Percentiles rank a stretch among this genome's conserved stretches.
phyloP scores from a whole-genome alignment of 495 filamentous ascomycete species.

The Choiromyces venosus region DNA sequence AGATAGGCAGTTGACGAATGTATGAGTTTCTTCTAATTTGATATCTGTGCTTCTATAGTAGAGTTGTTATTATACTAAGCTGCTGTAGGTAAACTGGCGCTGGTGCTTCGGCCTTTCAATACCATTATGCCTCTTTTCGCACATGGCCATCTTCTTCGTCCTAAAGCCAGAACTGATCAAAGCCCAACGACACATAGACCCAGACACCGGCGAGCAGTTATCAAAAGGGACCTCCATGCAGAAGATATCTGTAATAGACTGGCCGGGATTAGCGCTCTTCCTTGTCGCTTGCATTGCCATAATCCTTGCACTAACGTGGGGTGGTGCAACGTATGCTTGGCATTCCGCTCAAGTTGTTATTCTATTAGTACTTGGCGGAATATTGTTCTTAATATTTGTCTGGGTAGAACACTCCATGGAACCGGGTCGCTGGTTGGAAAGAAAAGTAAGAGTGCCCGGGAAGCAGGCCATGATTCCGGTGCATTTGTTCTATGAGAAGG shows the following conservation, averaged over 20 bases:
- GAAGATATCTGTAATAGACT: not conserved
- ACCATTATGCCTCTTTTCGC: not conserved
- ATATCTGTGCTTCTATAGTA: not conserved
- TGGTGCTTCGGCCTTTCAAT: not conserved
- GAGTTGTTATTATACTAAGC: not conserved
- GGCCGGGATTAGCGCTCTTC: not conserved
- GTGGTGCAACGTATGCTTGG: not conserved
- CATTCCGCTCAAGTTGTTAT: not conserved
- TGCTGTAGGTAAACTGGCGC: not conserved
- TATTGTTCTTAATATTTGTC: not conserved
- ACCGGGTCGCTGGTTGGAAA: not conserved
- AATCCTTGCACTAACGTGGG: not conserved
- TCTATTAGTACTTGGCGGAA: not conserved
- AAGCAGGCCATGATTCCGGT: slow-evolving; percentile 36
- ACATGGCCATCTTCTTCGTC: not conserved
- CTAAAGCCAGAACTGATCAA: not conserved
- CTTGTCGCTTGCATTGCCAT: not conserved
- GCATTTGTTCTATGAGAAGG: slow-evolving; percentile 29
- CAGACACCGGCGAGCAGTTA: not conserved
- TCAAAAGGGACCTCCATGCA: not conserved
- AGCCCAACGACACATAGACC: not conserved
- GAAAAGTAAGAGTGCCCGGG: not conserved
- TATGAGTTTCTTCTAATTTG: not conserved
- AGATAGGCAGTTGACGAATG: not conserved
- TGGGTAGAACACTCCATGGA: not conserved